Evolutionary conservation across 352 stramenopile genomes (phyloP), one percentile per base, ranked within the genome.

Genomic region (Globisporangium perplexum): DNA sequence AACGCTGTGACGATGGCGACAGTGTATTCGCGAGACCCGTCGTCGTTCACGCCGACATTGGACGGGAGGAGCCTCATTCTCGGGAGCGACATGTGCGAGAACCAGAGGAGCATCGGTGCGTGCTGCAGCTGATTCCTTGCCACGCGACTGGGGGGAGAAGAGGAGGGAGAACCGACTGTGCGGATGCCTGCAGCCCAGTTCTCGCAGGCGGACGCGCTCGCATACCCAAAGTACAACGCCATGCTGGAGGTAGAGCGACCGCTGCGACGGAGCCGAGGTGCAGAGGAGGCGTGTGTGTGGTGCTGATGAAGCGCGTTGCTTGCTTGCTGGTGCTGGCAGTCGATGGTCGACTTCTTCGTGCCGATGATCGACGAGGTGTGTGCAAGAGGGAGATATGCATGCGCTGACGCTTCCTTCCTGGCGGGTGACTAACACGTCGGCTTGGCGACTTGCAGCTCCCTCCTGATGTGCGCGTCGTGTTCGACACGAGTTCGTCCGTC

Each of bases 1-100:
- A 15, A 22, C 26, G 6, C 59, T 17, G 30, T 24, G 20, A 12
- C 47, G 41, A 48, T 39, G 14, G 11, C 31, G 5, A 12, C 46
- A 91, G 78, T 93, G 36, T 90, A 85, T 23, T 72, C 88, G 24
- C 66, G 88, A 1, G 80, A 96, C 53, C 88, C 86, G 18, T 88
- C 79, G 4, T 96, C 88, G 30, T 96, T 96, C 55, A 96, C 88
- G 15, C 88, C 88, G 8, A 93, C 74, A 17, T 59, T 84, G 38
- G 79, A 87, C 46, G 83, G 86, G 0, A 63, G 79, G 23, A 91
- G 72, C 38, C 71, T 96, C 36, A 78, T 96, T 48, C 76, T 96
- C 4, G 86, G 82, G 1, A 76, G 72, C 26, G 69, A 93, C 59
- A 90, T 88, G 71, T n/a, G 63, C 14, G 58, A 80, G 45, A 93